Base-by-base conservation (phyloP, 225 moss, liverwort and hornwort genomes). In the Takakia lepidozioides region DNA sequence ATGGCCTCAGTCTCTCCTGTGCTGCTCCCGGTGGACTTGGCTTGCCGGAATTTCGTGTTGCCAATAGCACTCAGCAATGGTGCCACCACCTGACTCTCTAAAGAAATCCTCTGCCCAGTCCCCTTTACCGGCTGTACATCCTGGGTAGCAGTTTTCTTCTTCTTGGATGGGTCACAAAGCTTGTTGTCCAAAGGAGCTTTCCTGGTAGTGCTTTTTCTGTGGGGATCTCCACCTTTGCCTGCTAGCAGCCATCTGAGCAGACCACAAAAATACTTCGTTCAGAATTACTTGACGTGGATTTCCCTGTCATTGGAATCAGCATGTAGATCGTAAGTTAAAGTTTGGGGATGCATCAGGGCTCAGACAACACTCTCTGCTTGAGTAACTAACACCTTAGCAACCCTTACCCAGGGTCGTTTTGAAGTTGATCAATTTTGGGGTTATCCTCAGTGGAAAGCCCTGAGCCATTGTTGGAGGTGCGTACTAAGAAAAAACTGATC, bases 231-330 rank as follows among this genome's bases (percentile, higher is more conserved):
- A 3, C 73, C 78, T 69, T 84, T 86, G 10, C 68, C 49, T 29
- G 70, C 63, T 40, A 83, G 60, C 26, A 86, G 14, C 90, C 83
- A 91, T 51, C 83, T 91, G 59, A 43, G 30, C n/a, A 46, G 47
- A 30, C 34, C 37, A 59, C 32, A 7, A 32, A 6, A 7, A 32
- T 7, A 11, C 32, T 32, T 32, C 32, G 32, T 32, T 32, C 32
- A 32, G 32, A 32, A 32, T 32, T 6, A 32, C 32, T 32, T 32
- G 32, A 6, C 8, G 11, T 32, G 32, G 7, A 32, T 32, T 32
- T 32, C 8, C 32, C 32, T 32, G 1, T 7, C 11, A 32, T 32
- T n/a, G n/a, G 32, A 32, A 32, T 32, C 32, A 6, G 11, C 32
- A 32, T 32, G 8, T 6, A 7, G 8, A 32, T 7, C 11, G 11